phyloP scores from a whole-genome alignment of 106 monocot species.

The Xerophyta viscosa region DNA sequence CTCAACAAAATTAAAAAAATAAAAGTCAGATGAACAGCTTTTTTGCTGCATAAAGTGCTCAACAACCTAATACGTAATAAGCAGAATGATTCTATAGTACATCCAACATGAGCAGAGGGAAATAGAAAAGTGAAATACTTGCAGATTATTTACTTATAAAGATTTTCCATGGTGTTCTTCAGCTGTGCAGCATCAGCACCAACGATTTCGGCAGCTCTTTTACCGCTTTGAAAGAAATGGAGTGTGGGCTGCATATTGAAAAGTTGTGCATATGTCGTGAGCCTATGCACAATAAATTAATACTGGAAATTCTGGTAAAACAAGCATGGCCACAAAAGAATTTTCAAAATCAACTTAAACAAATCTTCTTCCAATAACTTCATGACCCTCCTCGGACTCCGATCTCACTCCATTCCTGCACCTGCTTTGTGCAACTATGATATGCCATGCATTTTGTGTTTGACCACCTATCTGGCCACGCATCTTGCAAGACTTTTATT shows the following conservation, averaged over 20 bases:
- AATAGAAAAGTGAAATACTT: background rate
- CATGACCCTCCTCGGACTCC: too few species aligned
- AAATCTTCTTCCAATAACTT: too few species aligned
- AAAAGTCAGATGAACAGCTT: background rate
- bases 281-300: too few species aligned
- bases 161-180: constrained; percentile 38
- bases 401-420: too few species aligned
- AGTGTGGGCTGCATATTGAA: constrained; percentile 50
- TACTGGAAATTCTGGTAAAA: too few species aligned
- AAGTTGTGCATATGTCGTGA: too few species aligned
- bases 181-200: constrained; percentile 46
- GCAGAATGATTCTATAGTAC: background rate
- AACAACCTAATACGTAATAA: background rate
- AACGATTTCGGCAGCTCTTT: constrained; percentile 34
- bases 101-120: background rate
- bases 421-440: too few species aligned
- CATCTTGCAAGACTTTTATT: too few species aligned
- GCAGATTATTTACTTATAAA: constrained; percentile 29
- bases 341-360: too few species aligned
- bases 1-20: background rate
- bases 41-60: background rate
- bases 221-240: constrained; percentile 53
- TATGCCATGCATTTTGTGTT: too few species aligned
- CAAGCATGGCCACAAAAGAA: too few species aligned
- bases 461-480: too few species aligned